These are phyloP conservation scores for Castanea crenata DNA, from an alignment of 306 rosid genomes.

Conservation along the genomic window DNA sequence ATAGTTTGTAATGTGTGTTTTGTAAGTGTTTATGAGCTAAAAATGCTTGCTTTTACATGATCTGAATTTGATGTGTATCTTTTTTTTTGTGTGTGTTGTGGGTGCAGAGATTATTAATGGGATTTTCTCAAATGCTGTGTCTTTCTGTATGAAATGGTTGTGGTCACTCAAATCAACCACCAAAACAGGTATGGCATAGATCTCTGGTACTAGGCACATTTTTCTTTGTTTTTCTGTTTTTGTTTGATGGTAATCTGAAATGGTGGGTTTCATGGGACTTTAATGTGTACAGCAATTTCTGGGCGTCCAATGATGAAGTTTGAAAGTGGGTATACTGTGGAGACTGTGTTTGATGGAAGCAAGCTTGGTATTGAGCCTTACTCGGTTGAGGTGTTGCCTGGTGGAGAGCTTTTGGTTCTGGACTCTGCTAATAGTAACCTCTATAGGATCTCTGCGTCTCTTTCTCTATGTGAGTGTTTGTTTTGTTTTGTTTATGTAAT, in stretches of 20 bases:
- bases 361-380: constrained; percentile 94
- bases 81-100: constrained; percentile 10
- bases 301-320: constrained; percentile 85
- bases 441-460: constrained; percentile 76
- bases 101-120: constrained; percentile 63
- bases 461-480: constrained; percentile 75
- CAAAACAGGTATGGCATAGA: constrained; percentile 74
- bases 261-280: constrained; percentile 9
- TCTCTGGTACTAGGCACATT: constrained; percentile 29
- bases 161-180: constrained; percentile 80
- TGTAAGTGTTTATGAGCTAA: neutral
- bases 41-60: constrained; percentile 10
- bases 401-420: constrained; percentile 84
- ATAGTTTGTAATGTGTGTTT: neutral
- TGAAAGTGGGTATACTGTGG: constrained; percentile 85
- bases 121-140: constrained; percentile 62
- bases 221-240: neutral
- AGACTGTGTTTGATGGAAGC: constrained; percentile 97
- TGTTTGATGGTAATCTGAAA: constrained; percentile 17
- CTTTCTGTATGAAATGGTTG: constrained; percentile 65
- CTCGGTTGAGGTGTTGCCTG: constrained; percentile 73
- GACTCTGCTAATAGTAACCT: constrained; percentile 82
- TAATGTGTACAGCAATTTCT: constrained; percentile 46
- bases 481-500: constrained; percentile 4
- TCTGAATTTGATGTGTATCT: constrained; percentile 22